Base-by-base conservation (phyloP, 2,329 filamentous ascomycete species). In the Colletotrichum spaethianum region DNA sequence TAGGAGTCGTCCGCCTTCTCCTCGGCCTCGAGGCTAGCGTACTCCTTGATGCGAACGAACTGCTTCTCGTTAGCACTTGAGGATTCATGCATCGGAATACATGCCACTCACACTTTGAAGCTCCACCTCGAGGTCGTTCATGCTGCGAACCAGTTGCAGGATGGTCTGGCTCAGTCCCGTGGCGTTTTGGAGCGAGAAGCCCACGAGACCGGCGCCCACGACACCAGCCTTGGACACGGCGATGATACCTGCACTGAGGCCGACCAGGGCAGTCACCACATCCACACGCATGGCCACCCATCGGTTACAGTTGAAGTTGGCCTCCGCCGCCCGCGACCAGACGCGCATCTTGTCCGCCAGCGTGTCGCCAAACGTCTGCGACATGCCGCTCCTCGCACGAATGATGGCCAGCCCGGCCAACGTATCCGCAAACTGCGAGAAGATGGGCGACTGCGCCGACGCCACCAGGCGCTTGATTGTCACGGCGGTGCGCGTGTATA, bases 71-170 rank as follows among this genome's bases (percentile, higher is more conserved):
- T 42, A 74, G 62, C 18, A 38, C 18, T 53, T 1, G 5, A 8
- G 20, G 28, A 53, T 36, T 11, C 28, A 2, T 2, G 20, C 5
- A 20, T 23, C 42, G 28, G 5, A 31, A 3, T 3, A 11, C 8
- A 28, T 18, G 12, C 6, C n/a, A 81, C 85, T 76, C 75, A 87
- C 86, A 61, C 86, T 87, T 75, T 90, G 88, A 75, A 90, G 82
- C 76, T 90, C 87, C 0, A 90, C 83, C 75, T 90, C 88, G 16
- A 89, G 80, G 73, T 89, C 86, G 71, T 90, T 90, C 82, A 88
- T 86, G 18, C 82, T 80, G 33, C 88, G 84, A 11, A 90, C 87
- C 44, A 90, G 76, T 36, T 83, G 77, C 31, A 90, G 75, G 52
- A 90, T 89, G 0, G 86, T 86, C 70, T 84, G 80, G 59, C 86